Base-by-base conservation (phyloP, 1,284 basidiomycete species). In the Erythrobasidium hasegawianum region DNA sequence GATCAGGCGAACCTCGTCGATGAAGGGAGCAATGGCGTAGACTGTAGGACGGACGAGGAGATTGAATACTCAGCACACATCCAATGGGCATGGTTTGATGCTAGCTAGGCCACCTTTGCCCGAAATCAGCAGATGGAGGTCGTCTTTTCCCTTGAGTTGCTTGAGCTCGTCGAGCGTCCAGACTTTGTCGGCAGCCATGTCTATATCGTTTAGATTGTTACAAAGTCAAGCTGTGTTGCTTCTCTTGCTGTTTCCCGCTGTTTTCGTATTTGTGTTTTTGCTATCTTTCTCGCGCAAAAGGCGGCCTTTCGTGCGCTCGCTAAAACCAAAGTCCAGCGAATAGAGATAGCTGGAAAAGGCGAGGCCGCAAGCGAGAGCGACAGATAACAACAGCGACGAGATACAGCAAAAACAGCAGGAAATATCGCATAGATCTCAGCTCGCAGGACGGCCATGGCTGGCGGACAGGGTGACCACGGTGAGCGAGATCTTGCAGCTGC, bases 21-120 rank as follows among this genome's bases (percentile, higher is more conserved):
- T 82, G 85, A 98, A 98, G 77, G 88, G 87, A 60, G 92, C 87
- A 72, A 88, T 87, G 79, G 96, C 85, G 83, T 98, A 98, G 67
- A 98, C 95, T 95, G 78, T n/a, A n/a, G n/a, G n/a, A n/a, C n/a
- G n/a, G n/a, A n/a, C n/a, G n/a, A n/a, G n/a, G n/a, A n/a, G n/a
- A n/a, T n/a, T n/a, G n/a, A n/a, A n/a, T n/a, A n/a, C n/a, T n/a
- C n/a, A n/a, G n/a, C n/a, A n/a, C n/a, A n/a, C n/a, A n/a, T n/a
- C n/a, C n/a, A n/a, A n/a, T n/a, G n/a, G n/a, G n/a, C n/a, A n/a
- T n/a, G n/a, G n/a, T n/a, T n/a, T n/a, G n/a, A n/a, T n/a, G n/a
- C n/a, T n/a, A n/a, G n/a, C n/a, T 40, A n/a, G 50, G 57, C 11
- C 53, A 68, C 66, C 90, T 78, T 94, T 94, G 75, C 85, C 86